Base-by-base conservation (phyloP, 2,329 filamentous ascomycete species). In the Epichloe baconii region DNA sequence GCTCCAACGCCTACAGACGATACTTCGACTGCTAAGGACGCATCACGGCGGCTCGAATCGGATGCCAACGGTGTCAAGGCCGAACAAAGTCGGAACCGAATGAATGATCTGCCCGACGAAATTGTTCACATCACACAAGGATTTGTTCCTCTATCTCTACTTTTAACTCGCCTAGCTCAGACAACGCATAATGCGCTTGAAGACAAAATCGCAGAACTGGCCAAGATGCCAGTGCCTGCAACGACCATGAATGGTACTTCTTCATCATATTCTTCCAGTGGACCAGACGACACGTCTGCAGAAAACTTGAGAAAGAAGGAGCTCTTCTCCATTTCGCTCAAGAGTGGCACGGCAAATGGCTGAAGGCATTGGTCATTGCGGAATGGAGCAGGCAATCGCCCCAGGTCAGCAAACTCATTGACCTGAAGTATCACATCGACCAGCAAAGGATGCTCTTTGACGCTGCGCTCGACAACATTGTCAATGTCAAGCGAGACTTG, bases 341-440 rank as follows among this genome's bases (percentile, higher is more conserved):
- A 64, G 78, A 82, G 21, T 80, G 85, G 61, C 84, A 95, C 62
- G 82, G 84, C 34, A 88, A 88, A 70, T 97, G 94, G 74, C 88
- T 95, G 65, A 97, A 98, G 70, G 79, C 90, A 7, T 75, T 96
- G 19, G 88, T 98, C 21, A 83, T 98, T 45, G 82, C 86, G 2
- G 85, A 93, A 68, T 98, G 93, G 93, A 87, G 86, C 63, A 79
- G 86, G 61, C 84, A 86, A 64, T 82, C 85, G 36, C 76, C 81
- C 40, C 81, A 86, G 58, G 86, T 97, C 58, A 86, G 85, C 70
- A 88, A 85, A 66, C 76, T 97, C 54, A 94, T 97, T 57, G 90
- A 97, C 62, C 71, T 98, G 56, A 86, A 86, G 62, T 75, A 77
- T 26, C 88, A 91, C 72, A 74, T 94, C 54, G 76, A 82, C 52